phyloP scores from a whole-genome alignment of 257 asterid genomes.

The Linderniella brevidens region DNA sequence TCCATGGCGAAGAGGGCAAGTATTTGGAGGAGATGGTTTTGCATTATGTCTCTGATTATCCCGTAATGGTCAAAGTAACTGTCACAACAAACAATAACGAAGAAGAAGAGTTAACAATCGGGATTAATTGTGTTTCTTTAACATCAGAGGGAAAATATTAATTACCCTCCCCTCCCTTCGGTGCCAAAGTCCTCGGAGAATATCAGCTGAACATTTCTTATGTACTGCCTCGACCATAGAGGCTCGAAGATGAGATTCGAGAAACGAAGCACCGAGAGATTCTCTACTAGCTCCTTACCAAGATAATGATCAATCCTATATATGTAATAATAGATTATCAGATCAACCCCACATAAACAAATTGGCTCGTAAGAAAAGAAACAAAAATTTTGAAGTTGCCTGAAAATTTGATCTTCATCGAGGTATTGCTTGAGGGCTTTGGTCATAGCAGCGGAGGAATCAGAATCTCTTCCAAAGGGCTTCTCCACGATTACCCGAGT shows the following conservation, averaged over 20 bases:
- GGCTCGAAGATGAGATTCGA: slow-evolving; percentile 92
- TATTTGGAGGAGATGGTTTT: slow-evolving; percentile 92
- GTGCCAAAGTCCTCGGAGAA: slow-evolving; percentile 98
- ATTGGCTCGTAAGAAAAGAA: not conserved
- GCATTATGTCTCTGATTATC: slow-evolving; percentile 94
- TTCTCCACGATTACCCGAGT: slow-evolving; percentile 95
- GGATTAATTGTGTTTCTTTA: not conserved
- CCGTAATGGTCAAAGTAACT: slow-evolving; percentile 93
- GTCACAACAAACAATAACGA: slow-evolving; percentile 11
- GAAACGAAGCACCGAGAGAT: slow-evolving; percentile 89
- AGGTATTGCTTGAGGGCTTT: slow-evolving; percentile 68
- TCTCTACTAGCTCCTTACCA: slow-evolving; percentile 96
- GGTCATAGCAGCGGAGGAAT: slow-evolving; percentile 90
- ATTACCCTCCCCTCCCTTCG: slow-evolving; percentile 98
- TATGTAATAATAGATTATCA: not conserved
- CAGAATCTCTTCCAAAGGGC: slow-evolving; percentile 95
- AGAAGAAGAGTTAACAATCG: slow-evolving; percentile 7
- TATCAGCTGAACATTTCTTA: slow-evolving; percentile 83
- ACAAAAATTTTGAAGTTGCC: slow-evolving; percentile 19
- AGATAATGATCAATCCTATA: slow-evolving; percentile 96
- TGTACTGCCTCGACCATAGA: slow-evolving; percentile 91
- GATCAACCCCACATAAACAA: not conserved
- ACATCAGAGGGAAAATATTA: slow-evolving; percentile 10
- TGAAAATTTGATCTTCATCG: slow-evolving; percentile 84
- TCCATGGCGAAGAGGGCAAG: slow-evolving; percentile 98